These are phyloP conservation scores for Mycena capillaripes DNA, from an alignment of 768 basidiomycete species.

Conservation along the genomic window DNA sequence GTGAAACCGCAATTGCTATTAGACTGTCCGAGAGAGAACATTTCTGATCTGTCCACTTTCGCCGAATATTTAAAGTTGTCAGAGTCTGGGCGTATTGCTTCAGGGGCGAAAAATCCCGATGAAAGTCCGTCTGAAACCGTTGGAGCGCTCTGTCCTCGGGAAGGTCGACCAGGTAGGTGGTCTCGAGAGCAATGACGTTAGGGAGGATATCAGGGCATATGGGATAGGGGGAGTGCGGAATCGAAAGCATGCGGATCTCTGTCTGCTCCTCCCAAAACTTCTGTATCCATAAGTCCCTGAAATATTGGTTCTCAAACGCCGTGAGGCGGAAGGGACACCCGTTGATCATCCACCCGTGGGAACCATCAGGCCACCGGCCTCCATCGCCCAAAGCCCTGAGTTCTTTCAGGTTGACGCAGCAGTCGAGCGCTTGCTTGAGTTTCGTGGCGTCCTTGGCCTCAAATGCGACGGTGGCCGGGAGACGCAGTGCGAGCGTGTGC, in stretches of 20 bases:
- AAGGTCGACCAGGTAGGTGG: background rate
- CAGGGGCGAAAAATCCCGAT: background rate
- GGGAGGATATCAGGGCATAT: background rate
- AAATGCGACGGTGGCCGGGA: background rate
- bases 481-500: background rate
- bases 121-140: background rate
- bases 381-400: background rate
- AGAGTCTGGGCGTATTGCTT: background rate
- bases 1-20: background rate
- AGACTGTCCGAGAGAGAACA: background rate
- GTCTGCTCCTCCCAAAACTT: constrained; percentile 17
- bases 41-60: background rate
- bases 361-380: background rate
- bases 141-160: background rate
- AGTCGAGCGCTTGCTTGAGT: constrained; percentile 10
- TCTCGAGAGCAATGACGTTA: constrained; percentile 7
- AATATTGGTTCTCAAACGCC: constrained; percentile 8
- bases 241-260: constrained; percentile 4
- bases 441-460: constrained; percentile 1
- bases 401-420: constrained; percentile 22
- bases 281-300: background rate
- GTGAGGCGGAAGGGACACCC: constrained; percentile 11
- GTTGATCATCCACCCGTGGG: constrained; percentile 18
- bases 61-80: constrained; percentile 16
- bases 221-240: background rate